Evolutionary conservation across 2,329 filamentous ascomycete species (phyloP).

Genomic region (Aspergillus tamarii): DNA sequence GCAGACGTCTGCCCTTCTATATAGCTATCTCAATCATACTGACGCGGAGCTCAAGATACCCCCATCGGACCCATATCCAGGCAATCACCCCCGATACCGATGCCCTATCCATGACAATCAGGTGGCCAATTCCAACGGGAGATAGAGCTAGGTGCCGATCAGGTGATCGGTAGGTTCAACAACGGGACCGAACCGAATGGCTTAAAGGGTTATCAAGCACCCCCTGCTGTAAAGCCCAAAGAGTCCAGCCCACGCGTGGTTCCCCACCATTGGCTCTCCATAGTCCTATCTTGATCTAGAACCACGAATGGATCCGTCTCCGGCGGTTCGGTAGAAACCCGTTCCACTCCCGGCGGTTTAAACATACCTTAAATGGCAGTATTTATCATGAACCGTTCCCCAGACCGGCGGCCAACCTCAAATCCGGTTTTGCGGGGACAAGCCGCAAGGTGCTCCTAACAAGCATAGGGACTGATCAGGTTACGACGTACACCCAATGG

Average conservation of each 20-base stretch:
- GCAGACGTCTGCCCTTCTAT: background rate
- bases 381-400: background rate
- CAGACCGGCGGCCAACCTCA: background rate
- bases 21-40: background rate
- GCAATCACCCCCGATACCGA: background rate
- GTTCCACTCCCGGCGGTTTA: background rate
- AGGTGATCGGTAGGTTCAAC: constrained; percentile 2
- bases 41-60: background rate
- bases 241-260: background rate
- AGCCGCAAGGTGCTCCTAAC: too few relatives aligned
- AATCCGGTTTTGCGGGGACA: background rate
- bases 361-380: background rate
- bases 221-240: background rate
- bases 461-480: background rate
- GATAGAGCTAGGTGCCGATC: background rate
- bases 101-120: background rate
- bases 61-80: background rate
- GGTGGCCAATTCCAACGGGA: constrained; percentile 3
- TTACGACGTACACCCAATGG: background rate
- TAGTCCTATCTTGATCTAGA: background rate
- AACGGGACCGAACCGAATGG: background rate
- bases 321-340: background rate
- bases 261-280: background rate
- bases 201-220: background rate
- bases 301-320: background rate